Evolutionary conservation across 441 rosid species (phyloP), one percentile per base, ranked within the genome.

Genomic region (Breynia disticha): DNA sequence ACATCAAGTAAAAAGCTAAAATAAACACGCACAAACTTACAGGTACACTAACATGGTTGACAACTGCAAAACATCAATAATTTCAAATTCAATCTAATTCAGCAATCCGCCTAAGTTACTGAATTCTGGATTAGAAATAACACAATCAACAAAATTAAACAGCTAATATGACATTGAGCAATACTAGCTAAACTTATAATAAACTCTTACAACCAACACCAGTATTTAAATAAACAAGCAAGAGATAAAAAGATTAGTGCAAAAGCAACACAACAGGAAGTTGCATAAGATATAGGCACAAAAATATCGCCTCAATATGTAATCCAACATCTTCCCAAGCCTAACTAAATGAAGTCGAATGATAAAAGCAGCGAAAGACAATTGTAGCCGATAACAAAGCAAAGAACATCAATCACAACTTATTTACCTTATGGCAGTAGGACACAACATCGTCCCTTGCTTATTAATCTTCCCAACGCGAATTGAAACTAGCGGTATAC

Each of bases 381-480:
- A 28, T 44, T 5, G 46, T 12, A 16, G 2, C 48, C 42, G 21
- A 42, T 17, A 9, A 43, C 12, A 53, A 2, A 20, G 35, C 55
- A 39, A 19, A 22, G 16, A 18, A 6, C 7, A 42, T 46, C n/a
- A 3, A 14, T 28, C 35, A 28, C 35, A 3, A 20, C 46, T 16
- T 19, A 41, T 20, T 62, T 80, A 91, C 97, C 98, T 91, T 53
- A 54, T 19, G 3, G 83, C 16, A 46, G 89, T 65, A 16, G 98
- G 98, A 24, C 77, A 79, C 48, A 91, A 69, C 18, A 67, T 62
- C 44, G 69, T 73, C 52, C 88, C 98, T 59, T 70, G 91, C 74
- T 77, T 84, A 60, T 69, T 70, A 48, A 86, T 76, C 81, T 75
- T 86, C 66, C 98, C 98, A 7, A 81, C 97, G 38, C 98, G 90